These are phyloP conservation scores for Gracilaria gracilis DNA, from an alignment of 23 red algal genomes.

Conservation along the genomic window DNA sequence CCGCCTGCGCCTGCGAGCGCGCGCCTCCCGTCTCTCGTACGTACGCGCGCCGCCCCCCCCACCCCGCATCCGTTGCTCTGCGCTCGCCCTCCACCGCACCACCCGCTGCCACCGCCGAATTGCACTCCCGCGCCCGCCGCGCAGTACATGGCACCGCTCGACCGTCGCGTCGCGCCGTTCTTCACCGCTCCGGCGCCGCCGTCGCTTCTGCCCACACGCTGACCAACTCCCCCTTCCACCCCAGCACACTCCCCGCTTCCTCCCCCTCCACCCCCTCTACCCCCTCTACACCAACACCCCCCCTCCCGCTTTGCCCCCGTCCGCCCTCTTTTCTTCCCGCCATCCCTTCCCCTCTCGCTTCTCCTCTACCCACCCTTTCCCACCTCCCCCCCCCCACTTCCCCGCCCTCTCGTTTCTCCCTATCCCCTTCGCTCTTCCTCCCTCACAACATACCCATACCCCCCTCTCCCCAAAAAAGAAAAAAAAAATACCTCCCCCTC, in stretches of 20 bases:
- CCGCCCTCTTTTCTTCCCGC: background rate
- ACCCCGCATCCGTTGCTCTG: slow-evolving; percentile 20
- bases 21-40: no score
- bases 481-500: slow-evolving; percentile 6
- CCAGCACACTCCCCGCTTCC: background rate
- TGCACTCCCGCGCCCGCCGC: background rate
- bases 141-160: slow-evolving; percentile 22
- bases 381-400: background rate
- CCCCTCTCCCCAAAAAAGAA: background rate
- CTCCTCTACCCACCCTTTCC: background rate
- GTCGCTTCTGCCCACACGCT: slow-evolving; percentile 6
- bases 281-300: background rate
- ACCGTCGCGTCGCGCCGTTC: slow-evolving; percentile 16
- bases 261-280: background rate
- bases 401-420: background rate
- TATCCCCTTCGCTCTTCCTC: background rate
- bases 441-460: no score
- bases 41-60: background rate
- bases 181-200: background rate
- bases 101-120: slow-evolving; percentile 30
- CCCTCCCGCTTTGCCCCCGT: background rate
- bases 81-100: background rate
- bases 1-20: no score
- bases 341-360: background rate
- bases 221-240: background rate